These are phyloP conservation scores for Arthrobotrys sphaeroides DNA, from an alignment of 2,329 filamentous ascomycete species.

Conservation along the genomic window DNA sequence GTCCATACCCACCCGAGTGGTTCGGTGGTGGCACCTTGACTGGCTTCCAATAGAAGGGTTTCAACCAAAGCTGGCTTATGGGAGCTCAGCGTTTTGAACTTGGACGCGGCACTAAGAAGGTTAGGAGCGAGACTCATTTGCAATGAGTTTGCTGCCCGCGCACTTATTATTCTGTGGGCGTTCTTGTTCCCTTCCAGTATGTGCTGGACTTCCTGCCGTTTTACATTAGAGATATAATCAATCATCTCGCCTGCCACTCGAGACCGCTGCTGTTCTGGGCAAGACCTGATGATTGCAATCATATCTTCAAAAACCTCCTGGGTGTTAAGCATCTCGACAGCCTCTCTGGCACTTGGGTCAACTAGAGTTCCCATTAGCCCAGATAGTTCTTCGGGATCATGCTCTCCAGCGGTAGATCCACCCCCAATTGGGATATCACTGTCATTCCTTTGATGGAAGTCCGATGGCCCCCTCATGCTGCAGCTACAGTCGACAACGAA, in stretches of 20 bases:
- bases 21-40: background rate
- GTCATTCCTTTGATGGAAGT: background rate
- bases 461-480: conserved; percentile 1
- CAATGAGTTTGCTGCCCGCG: background rate
- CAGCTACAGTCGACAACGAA: conserved; percentile 10
- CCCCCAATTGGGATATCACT: background rate
- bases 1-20: background rate
- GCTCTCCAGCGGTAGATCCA: background rate
- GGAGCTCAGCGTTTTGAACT: background rate
- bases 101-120: background rate
- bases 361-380: background rate
- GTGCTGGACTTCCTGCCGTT: background rate
- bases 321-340: background rate
- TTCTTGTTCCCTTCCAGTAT: background rate
- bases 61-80: background rate
- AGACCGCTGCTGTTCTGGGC: background rate
- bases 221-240: background rate
- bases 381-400: background rate
- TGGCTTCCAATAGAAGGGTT: background rate
- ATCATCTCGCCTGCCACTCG: background rate
- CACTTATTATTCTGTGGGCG: background rate
- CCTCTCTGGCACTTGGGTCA: background rate
- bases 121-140: background rate
- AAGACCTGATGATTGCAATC: background rate
- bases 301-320: conserved; percentile 1